Evolutionary conservation across 2,329 filamentous ascomycete genomes (phyloP).

Genomic region (Talaromyces sp.): DNA sequence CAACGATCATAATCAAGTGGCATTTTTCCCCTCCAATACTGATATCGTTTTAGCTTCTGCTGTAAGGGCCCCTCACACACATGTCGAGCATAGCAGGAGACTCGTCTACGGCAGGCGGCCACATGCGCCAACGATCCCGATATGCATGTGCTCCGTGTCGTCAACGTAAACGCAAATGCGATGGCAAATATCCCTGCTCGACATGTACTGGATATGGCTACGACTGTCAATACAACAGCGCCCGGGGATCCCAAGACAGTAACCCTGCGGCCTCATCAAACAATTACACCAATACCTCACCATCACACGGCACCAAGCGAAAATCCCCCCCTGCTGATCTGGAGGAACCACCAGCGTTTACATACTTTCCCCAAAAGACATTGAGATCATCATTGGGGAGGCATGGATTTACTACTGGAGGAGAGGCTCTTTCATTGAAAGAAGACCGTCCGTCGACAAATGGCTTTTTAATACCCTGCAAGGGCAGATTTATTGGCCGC

Average conservation of each 20-base stretch:
- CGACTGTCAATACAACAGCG: conserved; percentile 8
- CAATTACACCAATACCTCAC: neutral
- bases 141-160: conserved; percentile 14
- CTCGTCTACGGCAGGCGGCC: neutral
- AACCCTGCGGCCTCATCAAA: neutral
- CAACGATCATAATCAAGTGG: neutral
- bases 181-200: conserved; percentile 13
- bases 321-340: conserved; percentile 1
- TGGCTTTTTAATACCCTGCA: conserved; percentile 26
- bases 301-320: neutral
- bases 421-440: conserved; percentile 1
- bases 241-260: neutral
- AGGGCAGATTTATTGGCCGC: conserved; percentile 26
- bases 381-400: neutral
- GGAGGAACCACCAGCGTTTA: conserved; percentile 2
- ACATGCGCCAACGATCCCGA: conserved; percentile 14
- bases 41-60: neutral
- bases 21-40: neutral
- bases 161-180: conserved; percentile 15
- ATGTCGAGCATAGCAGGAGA: neutral
- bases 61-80: neutral
- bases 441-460: conserved; percentile 7
- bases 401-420: neutral
- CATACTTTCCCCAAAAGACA: neutral
- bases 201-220: conserved; percentile 16